phyloP scores from a whole-genome alignment of 2,329 filamentous ascomycete species.

The Microcyclospora tardicrescens region DNA sequence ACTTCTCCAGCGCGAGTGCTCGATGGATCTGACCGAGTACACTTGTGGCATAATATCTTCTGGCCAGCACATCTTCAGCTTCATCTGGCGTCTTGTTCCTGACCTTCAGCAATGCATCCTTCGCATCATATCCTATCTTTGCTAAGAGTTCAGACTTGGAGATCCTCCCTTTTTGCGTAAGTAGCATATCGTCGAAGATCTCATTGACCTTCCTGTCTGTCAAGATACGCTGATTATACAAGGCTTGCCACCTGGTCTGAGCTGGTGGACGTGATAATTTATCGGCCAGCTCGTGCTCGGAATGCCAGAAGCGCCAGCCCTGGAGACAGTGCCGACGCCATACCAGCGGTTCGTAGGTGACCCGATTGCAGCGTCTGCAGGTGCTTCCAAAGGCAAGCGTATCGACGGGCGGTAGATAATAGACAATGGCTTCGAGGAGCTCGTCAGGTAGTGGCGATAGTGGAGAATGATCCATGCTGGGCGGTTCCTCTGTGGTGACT shows the following conservation, averaged over 20 bases:
- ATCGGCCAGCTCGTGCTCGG: constrained; percentile 44
- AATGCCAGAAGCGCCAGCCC: constrained; percentile 64
- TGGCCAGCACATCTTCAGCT: constrained; percentile 61
- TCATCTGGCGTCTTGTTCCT: constrained; percentile 49
- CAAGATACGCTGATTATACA: constrained; percentile 25
- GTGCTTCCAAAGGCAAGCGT: constrained; percentile 44
- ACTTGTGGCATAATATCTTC: constrained; percentile 62
- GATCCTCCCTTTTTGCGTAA: constrained; percentile 56
- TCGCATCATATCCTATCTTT: constrained; percentile 68
- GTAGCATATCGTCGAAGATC: constrained; percentile 53
- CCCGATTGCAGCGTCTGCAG: constrained; percentile 49
- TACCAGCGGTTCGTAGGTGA: constrained; percentile 59
- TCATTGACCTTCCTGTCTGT: constrained; percentile 23
- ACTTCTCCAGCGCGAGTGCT: constrained; percentile 63
- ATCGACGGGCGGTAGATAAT: constrained; percentile 41
- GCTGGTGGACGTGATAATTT: constrained; percentile 34
- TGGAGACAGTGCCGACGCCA: constrained; percentile 65
- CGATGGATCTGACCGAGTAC: constrained; percentile 71
- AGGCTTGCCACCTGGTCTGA: constrained; percentile 50
- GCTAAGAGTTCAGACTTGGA: constrained; percentile 59
- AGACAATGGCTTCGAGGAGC: constrained; percentile 66
- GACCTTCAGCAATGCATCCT: constrained; percentile 58
- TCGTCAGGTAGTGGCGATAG: constrained; percentile 56
- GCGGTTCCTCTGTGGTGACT: background rate
- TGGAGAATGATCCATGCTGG: background rate